These are phyloP conservation scores for Aspergillus sp. DNA, from an alignment of 2,329 filamentous ascomycete species.

Conservation along the genomic window DNA sequence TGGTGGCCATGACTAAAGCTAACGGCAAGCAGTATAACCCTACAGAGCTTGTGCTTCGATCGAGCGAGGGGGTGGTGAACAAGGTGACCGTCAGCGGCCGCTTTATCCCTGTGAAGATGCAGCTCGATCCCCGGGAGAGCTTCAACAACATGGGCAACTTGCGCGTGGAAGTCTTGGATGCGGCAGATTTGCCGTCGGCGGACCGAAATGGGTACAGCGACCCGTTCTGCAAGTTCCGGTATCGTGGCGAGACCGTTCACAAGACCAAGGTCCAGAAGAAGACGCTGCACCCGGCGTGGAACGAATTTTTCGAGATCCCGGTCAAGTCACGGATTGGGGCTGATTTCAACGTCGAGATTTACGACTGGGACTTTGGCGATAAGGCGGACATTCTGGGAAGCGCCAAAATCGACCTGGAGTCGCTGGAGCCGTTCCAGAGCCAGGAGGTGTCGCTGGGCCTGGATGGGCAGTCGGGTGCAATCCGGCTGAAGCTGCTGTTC, in stretches of 20 bases:
- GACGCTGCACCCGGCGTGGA: constrained; percentile 89
- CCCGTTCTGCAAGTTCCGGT: constrained; percentile 87
- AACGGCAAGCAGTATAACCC: constrained; percentile 64
- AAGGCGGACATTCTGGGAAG: constrained; percentile 84
- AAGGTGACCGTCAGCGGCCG: constrained; percentile 86
- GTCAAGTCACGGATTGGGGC: constrained; percentile 77
- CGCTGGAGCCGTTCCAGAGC: constrained; percentile 74
- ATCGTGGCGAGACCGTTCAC: constrained; percentile 82
- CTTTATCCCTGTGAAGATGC: constrained; percentile 90
- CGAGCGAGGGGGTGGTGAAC: constrained; percentile 64
- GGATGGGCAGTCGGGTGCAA: constrained; percentile 78
- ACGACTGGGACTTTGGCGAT: constrained; percentile 94
- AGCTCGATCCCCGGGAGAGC: constrained; percentile 84
- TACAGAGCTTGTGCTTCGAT: constrained; percentile 69
- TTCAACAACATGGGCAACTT: constrained; percentile 98
- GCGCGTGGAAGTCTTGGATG: constrained; percentile 86
- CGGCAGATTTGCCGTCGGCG: constrained; percentile 75
- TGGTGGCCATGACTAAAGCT: too few species aligned
- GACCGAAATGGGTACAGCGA: constrained; percentile 96
- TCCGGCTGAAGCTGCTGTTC: constrained; percentile 81
- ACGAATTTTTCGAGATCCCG: constrained; percentile 82
- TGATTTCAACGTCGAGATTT: constrained; percentile 73
- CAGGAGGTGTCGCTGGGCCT: constrained; percentile 66
- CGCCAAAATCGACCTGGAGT: constrained; percentile 63
- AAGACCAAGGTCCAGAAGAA: constrained; percentile 97